Base-by-base conservation (phyloP, 768 basidiomycete species). In the Boletellus sp. region DNA sequence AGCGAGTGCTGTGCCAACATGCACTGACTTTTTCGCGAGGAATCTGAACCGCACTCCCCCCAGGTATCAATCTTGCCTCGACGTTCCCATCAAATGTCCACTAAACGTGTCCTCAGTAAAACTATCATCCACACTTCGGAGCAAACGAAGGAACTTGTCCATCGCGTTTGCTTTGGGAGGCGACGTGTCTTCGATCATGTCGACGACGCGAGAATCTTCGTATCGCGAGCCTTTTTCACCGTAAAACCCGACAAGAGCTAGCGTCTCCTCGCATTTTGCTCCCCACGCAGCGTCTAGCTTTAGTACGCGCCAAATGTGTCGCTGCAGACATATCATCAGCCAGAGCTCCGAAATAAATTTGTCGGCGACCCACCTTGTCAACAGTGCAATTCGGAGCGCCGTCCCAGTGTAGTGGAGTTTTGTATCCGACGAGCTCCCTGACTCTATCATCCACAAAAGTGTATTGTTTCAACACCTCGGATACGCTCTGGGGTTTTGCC, bases 231-330 rank as follows among this genome's bases (percentile, higher is more conserved):
- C 84, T 9, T 74, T 64, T 24, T 75, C 73, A 3, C 86, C 86
- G 57, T 87, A 87, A 45, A 78, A 65, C 16, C 58, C 62, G 36
- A 85, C 64, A 33, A 87, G 76, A 10, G 48, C 41, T 42, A 81
- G 63, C 6, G 77, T 79, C 55, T 81, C 81, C 15, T 67, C 65
- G 60, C 80, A 81, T 24, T 73, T 72, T 10, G 71, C 59, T 3
- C 74, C 72, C 70, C 76, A 83, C 22, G 63, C 60, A 6, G 67
- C 59, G 31, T 61, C 55, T 32, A 84, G 60, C 17, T 70, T 68
- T 43, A 88, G 68, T 8, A 79, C 80, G 34, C 62, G 67, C 59
- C 77, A 67, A 23, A 88, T 73, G 50, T 87, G 83, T 33, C 54
- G 64, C 67, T 70, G 37, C 20, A 23, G n/a, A 42, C 19, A 7